phyloP scores from a whole-genome alignment of 805 yeast genomes.

The Myxozyma udenii region DNA sequence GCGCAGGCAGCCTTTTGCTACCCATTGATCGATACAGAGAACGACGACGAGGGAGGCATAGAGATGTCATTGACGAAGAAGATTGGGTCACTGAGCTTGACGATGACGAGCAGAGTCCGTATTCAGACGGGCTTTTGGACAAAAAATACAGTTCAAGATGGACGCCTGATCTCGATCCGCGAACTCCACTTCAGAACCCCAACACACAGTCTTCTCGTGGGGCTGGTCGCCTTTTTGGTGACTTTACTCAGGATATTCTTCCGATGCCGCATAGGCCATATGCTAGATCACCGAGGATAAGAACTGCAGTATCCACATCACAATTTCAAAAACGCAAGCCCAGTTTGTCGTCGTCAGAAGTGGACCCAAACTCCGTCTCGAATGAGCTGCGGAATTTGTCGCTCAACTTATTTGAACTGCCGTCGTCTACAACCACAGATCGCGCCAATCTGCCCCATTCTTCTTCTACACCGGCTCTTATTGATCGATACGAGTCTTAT shows the following conservation, averaged over 20 bases:
- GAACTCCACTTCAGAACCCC: too few relatives aligned
- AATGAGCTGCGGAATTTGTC: neutral
- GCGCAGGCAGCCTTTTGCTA: too few relatives aligned
- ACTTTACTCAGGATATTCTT: neutral
- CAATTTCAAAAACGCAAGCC: too few relatives aligned
- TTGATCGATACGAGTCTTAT: neutral
- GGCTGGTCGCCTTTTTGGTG: too few relatives aligned
- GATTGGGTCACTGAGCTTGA: neutral
- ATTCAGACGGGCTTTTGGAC: too few relatives aligned
- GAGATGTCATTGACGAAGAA: neutral
- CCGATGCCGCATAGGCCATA: neutral
- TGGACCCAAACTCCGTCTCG: neutral
- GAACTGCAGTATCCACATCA: too few relatives aligned
- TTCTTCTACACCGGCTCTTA: neutral
- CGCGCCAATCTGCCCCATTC: neutral
- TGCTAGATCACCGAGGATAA: neutral
- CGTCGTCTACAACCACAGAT: neutral
- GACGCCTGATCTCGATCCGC: too few relatives aligned
- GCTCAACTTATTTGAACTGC: neutral
- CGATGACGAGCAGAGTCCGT: neutral
- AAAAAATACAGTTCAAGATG: too few relatives aligned
- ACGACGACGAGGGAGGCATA: too few relatives aligned
- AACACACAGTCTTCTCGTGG: too few relatives aligned
- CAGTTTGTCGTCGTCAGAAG: too few relatives aligned
- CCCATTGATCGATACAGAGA: too few relatives aligned